These are phyloP conservation scores for Trametopsis cervina DNA, from an alignment of 768 basidiomycete species.

Conservation along the genomic window DNA sequence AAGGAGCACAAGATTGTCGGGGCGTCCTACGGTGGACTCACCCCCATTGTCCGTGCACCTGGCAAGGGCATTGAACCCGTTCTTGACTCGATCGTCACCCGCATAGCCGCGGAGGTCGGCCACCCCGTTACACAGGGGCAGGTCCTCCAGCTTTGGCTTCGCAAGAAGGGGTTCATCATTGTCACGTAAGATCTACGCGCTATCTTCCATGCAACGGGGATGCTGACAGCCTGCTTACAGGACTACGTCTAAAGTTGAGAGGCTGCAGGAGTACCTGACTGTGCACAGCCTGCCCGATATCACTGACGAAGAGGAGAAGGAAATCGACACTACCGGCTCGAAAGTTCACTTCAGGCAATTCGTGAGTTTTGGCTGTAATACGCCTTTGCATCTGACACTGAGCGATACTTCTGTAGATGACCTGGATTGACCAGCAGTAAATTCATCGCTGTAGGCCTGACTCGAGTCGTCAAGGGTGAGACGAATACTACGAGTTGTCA, in stretches of 20 bases:
- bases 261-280: constrained; percentile 42
- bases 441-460: too few species aligned
- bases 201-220: not conserved
- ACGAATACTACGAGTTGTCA: too few species aligned
- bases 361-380: constrained; percentile 19
- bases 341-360: constrained; percentile 24
- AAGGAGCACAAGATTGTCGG: constrained; percentile 32
- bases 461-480: too few species aligned
- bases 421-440: too few species aligned
- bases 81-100: constrained; percentile 25
- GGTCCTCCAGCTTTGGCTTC: constrained; percentile 26
- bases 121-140: constrained; percentile 23
- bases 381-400: too few species aligned
- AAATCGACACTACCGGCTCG: constrained; percentile 23
- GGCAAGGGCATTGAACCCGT: constrained; percentile 36
- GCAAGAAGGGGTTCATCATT: constrained; percentile 23
- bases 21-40: constrained; percentile 34
- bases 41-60: constrained; percentile 28
- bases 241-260: constrained; percentile 33
- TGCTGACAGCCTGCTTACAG: constrained; percentile 17
- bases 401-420: too few species aligned
- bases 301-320: constrained; percentile 20
- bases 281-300: constrained; percentile 33
- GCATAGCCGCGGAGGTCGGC: constrained; percentile 17
- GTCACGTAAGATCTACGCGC: constrained; percentile 24